Evolutionary conservation across 2,329 filamentous ascomycete species (phyloP), one percentile per base, ranked within the genome.

Genomic region (Cadophora malorum): DNA sequence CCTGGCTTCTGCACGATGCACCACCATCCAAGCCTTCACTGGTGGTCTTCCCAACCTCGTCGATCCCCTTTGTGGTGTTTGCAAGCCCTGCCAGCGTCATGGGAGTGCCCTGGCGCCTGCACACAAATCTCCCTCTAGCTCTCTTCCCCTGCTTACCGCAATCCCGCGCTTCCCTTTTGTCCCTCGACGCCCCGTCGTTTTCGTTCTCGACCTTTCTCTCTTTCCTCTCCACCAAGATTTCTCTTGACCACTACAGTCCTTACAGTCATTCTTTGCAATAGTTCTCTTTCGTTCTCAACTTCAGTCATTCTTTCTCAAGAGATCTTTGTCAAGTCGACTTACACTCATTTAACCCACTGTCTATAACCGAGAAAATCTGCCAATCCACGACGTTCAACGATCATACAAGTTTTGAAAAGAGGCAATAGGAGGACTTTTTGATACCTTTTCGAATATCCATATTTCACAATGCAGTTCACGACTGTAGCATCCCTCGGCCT

Each of bases 301-400:
- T 66, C 72, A 72, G 75, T 77, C 76, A 75, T 74, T 77, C 76
- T 71, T 76, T 70, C 64, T 55, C 67, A 69, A 74, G 73, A 69
- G 58, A 63, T 64, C 61, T 64, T 67, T 71, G 76, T 75, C 73
- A 63, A 76, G 77, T 77, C 71, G 76, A 77, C 73, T 77, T 75
- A 76, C 76, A 75, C 75, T 76, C 73, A 45, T 71, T 75, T 63
- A 58, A 64, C 63, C 52, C 53, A 65, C 68, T 67, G 66, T 69
- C 65, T 56, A 72, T 64, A 28, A 67, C 68, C 70, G 62, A 71
- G 65, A 65, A 66, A 64, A 49, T 38, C 33, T 61, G 31, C 23
- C 56, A 33, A 31, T 60, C 55, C 16, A 41, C 31, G 23, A 65
- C 52, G 12, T 55, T 49, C 62, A 65, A 63, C 62, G 61, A 70